Conservation (phyloP, 2,329 filamentous ascomycete genomes). For the Coniella vitis region DNA sequence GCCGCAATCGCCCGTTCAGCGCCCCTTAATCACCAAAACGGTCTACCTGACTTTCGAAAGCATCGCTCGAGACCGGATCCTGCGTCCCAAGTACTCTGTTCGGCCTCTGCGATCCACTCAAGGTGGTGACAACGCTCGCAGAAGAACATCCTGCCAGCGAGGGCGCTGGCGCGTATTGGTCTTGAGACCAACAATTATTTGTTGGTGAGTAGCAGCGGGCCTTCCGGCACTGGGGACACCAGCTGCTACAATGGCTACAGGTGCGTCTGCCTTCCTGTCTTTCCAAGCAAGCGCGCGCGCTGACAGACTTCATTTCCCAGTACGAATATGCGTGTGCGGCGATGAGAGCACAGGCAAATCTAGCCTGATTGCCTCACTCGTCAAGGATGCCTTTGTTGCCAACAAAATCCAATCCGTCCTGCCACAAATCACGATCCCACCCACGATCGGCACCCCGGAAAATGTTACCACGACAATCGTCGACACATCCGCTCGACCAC, state of each 20-base stretch:
- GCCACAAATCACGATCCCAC: conserved; percentile 90
- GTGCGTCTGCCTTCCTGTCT: conserved; percentile 14
- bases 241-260: conserved; percentile 23
- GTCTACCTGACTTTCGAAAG: no score
- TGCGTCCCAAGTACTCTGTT: no score
- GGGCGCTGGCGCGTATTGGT: no score
- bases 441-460: conserved; percentile 85
- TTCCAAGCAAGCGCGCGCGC: not conserved
- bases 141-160: no score
- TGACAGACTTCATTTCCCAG: conserved; percentile 30
- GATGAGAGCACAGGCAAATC: conserved; percentile 95
- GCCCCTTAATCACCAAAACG: no score
- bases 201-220: no score
- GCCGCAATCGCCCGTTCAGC: no score
- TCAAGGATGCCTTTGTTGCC: conserved; percentile 94
- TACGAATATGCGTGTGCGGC: conserved; percentile 92
- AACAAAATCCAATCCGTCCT: conserved; percentile 88
- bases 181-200: no score
- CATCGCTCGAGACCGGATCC: no score
- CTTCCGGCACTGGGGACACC: conserved; percentile 3
- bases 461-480: conserved; percentile 97
- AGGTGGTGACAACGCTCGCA: no score
- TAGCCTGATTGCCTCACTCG: conserved; percentile 86
- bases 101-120: no score
- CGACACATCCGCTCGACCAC: conserved; percentile 90